phyloP scores from a whole-genome alignment of 441 rosid species.

The Pelargonium fulgidum region DNA sequence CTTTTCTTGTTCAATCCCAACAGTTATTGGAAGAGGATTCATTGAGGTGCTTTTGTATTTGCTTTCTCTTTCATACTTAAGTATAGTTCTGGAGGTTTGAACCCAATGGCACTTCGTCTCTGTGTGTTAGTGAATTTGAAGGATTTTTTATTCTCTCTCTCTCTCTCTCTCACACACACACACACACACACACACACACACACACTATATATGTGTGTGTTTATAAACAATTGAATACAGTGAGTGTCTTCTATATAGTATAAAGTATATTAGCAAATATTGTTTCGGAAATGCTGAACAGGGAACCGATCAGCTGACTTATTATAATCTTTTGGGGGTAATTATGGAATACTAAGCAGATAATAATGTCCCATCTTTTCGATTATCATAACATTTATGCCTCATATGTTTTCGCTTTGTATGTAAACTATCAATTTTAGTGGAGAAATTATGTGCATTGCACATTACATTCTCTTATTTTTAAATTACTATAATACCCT shows the following conservation, averaged over 20 bases:
- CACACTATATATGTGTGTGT: neutral
- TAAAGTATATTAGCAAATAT: neutral
- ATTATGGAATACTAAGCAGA: too few species aligned
- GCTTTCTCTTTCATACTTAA: conserved; percentile 5
- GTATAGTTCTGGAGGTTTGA: neutral
- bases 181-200: neutral
- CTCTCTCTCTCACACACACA: neutral
- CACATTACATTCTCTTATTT: too few species aligned
- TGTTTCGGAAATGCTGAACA: neutral
- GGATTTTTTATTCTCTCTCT: too few species aligned
- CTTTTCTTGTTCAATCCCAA: conserved; percentile 62
- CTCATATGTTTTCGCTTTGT: too few species aligned
- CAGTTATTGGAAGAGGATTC: conserved; percentile 72
- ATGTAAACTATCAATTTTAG: too few species aligned
- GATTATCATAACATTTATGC: too few species aligned
- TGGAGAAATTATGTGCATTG: too few species aligned
- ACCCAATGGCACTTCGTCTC: neutral
- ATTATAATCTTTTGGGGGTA: too few species aligned
- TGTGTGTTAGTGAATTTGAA: too few species aligned
- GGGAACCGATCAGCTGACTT: neutral
- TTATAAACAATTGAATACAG: neutral
- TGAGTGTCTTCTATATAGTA: neutral
- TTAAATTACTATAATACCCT: too few species aligned
- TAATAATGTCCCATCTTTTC: too few species aligned
- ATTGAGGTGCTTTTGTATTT: conserved; percentile 56